Evolutionary conservation across 2,329 filamentous ascomycete genomes (phyloP).

Genomic region (Sarocladium brachiariae): DNA sequence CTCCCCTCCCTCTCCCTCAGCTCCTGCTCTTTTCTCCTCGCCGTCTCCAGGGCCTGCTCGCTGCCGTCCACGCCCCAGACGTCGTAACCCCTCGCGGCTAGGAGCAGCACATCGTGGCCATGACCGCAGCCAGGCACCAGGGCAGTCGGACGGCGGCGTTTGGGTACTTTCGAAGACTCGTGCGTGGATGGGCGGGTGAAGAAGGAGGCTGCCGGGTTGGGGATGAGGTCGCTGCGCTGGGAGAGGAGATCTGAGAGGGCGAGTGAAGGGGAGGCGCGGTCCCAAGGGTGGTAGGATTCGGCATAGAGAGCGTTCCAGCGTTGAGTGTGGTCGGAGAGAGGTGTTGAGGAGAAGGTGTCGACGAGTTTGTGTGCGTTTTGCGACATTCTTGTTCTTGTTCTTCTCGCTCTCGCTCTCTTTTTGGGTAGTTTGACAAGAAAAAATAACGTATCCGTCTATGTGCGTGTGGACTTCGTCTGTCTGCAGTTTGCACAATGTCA

Average conservation of each 20-base stretch:
- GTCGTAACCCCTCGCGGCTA: conserved; percentile 71
- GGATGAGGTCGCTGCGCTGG: conserved; percentile 38
- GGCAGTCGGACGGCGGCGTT: conserved; percentile 33
- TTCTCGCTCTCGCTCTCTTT: too few species aligned
- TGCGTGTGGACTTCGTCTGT: too few species aligned
- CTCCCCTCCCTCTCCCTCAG: conserved; percentile 32
- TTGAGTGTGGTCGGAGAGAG: conserved; percentile 27
- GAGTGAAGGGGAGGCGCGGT: conserved; percentile 44
- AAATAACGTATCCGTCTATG: too few species aligned
- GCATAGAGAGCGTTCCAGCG: conserved; percentile 44
- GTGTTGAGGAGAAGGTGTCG: conserved; percentile 27
- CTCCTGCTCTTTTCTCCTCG: conserved; percentile 34
- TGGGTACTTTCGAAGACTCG: conserved; percentile 21
- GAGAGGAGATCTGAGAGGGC: conserved; percentile 47
- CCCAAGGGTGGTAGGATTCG: conserved; percentile 44
- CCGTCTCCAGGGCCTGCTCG: conserved; percentile 36
- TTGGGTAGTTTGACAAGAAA: too few species aligned
- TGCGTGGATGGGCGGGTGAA: conserved; percentile 17
- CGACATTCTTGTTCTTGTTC: conserved; percentile 10
- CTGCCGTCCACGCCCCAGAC: conserved; percentile 68
- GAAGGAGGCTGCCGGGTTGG: conserved; percentile 23
- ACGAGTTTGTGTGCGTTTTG: conserved; percentile 6
- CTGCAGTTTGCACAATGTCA: too few species aligned
- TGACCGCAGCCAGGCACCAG: conserved; percentile 77
- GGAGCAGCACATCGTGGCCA: conserved; percentile 73